Evolutionary conservation across 1,284 basidiomycete species (phyloP).

Genomic region (Laetiporus sulphureus): DNA sequence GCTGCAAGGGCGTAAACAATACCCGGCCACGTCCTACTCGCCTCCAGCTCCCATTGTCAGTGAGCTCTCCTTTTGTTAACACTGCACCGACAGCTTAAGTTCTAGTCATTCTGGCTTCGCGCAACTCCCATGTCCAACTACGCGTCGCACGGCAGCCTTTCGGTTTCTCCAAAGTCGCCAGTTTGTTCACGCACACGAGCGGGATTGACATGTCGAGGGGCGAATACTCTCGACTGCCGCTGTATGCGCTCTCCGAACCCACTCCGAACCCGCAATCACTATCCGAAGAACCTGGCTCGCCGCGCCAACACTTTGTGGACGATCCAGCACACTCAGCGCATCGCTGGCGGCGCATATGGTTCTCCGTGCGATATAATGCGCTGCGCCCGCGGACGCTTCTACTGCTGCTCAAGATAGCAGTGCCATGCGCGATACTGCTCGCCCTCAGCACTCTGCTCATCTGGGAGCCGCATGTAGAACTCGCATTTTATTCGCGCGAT

Average conservation of each 20-base stretch:
- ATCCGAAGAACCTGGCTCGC: constrained; percentile 2
- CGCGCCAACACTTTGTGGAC: not conserved
- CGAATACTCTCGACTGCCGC: constrained; percentile 11
- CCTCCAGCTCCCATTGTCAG: too few relatives aligned
- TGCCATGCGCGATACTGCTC: constrained; percentile 31
- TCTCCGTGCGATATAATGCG: constrained; percentile 3
- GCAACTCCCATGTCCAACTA: not conserved
- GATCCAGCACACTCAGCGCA: not conserved
- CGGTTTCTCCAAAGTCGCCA: too few relatives aligned
- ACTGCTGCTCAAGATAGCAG: constrained; percentile 15
- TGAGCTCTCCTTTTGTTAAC: not conserved
- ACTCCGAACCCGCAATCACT: constrained; percentile 6
- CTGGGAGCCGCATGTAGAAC: constrained; percentile 79
- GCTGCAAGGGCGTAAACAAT: too few relatives aligned
- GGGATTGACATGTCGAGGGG: constrained; percentile 12
- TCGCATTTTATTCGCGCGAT: constrained; percentile 64
- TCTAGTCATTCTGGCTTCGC: not conserved
- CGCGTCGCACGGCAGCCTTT: too few relatives aligned
- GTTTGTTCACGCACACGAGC: too few relatives aligned
- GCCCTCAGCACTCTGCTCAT: constrained; percentile 42
- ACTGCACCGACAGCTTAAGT: not conserved
- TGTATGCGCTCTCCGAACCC: constrained; percentile 8
- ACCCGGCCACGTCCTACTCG: too few relatives aligned
- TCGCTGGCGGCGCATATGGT: constrained; percentile 7
- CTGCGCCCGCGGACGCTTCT: constrained; percentile 14